These are phyloP conservation scores for Leishmania martiniquensis DNA, from an alignment of 208 protist species.

Conservation along the genomic window DNA sequence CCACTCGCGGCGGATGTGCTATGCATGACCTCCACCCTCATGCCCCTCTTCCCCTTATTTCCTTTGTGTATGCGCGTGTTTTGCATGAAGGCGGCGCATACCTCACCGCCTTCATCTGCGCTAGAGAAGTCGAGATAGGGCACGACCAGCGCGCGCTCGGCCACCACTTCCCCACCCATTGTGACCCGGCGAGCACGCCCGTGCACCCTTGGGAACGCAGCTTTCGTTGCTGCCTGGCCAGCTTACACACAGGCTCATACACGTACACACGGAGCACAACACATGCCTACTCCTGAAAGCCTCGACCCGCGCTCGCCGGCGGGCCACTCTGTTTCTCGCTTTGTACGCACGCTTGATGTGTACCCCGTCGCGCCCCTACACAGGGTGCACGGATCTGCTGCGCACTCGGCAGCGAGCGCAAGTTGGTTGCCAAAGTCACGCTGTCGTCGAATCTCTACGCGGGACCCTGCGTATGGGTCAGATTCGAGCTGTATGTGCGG, in stretches of 20 bases:
- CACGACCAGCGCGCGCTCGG: background rate
- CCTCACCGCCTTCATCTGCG: background rate
- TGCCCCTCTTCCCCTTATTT: background rate
- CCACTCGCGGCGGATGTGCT: background rate
- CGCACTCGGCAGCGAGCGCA: background rate
- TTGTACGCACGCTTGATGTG: conserved; percentile 32
- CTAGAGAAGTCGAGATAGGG: background rate
- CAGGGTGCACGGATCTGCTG: background rate
- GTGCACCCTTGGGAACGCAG: no score
- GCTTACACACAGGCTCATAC: background rate
- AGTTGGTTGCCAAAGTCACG: background rate
- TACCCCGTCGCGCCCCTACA: conserved; percentile 17
- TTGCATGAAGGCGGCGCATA: no score
- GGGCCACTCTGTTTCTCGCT: conserved; percentile 1
- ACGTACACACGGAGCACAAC: background rate
- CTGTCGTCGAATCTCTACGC: background rate
- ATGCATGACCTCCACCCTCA: background rate
- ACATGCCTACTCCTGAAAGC: conserved; percentile 3
- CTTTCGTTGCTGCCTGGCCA: conserved; percentile 3
- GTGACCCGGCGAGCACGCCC: background rate
- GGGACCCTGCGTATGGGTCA: background rate
- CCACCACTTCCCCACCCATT: background rate
- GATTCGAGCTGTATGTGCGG: background rate
- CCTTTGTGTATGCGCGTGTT: background rate
- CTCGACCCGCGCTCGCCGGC: background rate